Percentiles rank a stretch among this genome's conserved stretches.
phyloP scores from a whole-genome alignment of 306 rosid species.

The Comarum palustre region DNA sequence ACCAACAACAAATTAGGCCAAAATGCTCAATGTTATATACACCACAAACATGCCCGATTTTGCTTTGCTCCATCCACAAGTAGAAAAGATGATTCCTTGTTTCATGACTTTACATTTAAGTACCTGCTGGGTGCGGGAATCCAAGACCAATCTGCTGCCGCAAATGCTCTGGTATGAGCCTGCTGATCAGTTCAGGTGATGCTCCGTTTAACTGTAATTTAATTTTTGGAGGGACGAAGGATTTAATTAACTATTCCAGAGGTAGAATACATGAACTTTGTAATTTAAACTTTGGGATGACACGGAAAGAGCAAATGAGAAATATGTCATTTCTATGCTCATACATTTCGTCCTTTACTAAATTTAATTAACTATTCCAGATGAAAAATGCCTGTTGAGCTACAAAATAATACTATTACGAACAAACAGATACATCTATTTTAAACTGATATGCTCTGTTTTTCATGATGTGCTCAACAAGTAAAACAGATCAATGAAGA shows the following conservation, averaged over 20 bases:
- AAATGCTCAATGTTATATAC: slow-evolving; percentile 38
- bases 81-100: slow-evolving; percentile 35
- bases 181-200: slow-evolving; percentile 63
- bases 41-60: slow-evolving; percentile 41
- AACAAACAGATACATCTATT: not conserved
- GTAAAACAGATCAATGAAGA: slow-evolving; percentile 24
- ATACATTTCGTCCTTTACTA: not conserved
- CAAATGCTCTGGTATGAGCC: slow-evolving; percentile 81
- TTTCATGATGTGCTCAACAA: not conserved
- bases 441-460: not conserved
- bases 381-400: not conserved
- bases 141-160: slow-evolving; percentile 60
- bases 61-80: slow-evolving; percentile 38
- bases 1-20: slow-evolving; percentile 45
- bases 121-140: slow-evolving; percentile 50
- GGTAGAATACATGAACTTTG: not conserved
- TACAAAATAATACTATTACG: not conserved
- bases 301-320: not conserved
- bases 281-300: not conserved
- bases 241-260: not conserved
- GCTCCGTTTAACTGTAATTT: slow-evolving; percentile 65
- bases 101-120: slow-evolving; percentile 45
- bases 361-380: not conserved
- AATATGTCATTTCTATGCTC: not conserved
- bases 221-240: not conserved